These are phyloP conservation scores for Leucocoprinus birnbaumii DNA, from an alignment of 768 basidiomycete genomes.

Conservation along the genomic window DNA sequence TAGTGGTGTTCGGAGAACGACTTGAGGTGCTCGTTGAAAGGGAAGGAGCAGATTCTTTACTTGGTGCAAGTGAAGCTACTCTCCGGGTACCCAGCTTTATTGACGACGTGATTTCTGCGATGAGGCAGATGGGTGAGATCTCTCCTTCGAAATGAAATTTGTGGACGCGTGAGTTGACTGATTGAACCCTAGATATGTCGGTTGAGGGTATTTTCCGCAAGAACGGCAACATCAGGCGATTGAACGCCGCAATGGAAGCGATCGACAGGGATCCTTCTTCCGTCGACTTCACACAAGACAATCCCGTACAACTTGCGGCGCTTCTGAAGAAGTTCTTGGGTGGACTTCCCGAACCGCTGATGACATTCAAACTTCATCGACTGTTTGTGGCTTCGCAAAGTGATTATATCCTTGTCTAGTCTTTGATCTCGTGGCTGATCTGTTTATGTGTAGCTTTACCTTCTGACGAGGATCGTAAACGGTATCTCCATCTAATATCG, in stretches of 20 bases:
- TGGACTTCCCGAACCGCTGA: constrained; percentile 92
- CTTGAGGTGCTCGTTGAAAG: constrained; percentile 91
- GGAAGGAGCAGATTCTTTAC: constrained; percentile 93
- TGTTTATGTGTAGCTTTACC: constrained; percentile 52
- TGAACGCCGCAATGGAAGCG: constrained; percentile 87
- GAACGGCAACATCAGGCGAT: constrained; percentile 93
- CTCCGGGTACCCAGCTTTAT: constrained; percentile 95
- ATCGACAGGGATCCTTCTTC: constrained; percentile 92
- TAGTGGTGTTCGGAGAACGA: constrained; percentile 92
- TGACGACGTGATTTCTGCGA: constrained; percentile 96
- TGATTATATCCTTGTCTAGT: constrained; percentile 39
- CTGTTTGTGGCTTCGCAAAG: constrained; percentile 86
- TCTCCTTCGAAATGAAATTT: not conserved
- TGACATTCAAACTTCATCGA: constrained; percentile 92
- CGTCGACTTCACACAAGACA: constrained; percentile 91
- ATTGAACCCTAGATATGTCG: constrained; percentile 78
- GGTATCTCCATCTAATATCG: constrained; percentile 82
- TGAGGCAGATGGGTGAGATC: constrained; percentile 93
- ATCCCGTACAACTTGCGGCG: constrained; percentile 95
- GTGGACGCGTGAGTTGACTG: constrained; percentile 8
- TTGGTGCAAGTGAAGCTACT: constrained; percentile 83
- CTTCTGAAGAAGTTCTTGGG: constrained; percentile 96
- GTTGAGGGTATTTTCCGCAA: constrained; percentile 98
- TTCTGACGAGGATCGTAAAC: constrained; percentile 72
- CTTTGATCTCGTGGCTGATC: not conserved